Conservation (phyloP, 805 yeast species). For the Saccharomyces jurei region DNA sequence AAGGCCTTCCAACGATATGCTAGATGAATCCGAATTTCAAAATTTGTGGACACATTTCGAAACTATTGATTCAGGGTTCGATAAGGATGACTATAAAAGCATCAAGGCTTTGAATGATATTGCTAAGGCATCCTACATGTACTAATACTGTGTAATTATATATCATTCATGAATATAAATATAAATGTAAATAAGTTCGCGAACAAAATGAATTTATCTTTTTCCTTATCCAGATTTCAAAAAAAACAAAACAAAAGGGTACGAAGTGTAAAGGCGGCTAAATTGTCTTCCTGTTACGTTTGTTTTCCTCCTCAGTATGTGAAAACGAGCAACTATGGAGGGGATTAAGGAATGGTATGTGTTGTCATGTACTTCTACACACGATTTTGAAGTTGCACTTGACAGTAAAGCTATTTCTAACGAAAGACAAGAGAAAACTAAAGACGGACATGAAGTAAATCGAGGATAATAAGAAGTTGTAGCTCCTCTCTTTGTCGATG, state of each 20-base stretch:
- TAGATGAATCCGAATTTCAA: constrained; percentile 44
- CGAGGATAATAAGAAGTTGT: background rate
- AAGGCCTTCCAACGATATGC: constrained; percentile 28
- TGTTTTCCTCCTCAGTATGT: background rate
- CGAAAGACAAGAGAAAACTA: too few species aligned
- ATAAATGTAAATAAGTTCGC: background rate
- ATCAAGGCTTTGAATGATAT: constrained; percentile 48
- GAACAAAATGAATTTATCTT: background rate
- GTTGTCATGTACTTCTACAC: too few species aligned
- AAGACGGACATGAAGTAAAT: background rate
- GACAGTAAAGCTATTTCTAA: too few species aligned
- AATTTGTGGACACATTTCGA: constrained; percentile 32
- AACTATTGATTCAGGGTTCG: constrained; percentile 23
- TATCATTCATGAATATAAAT: background rate
- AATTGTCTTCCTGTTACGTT: background rate
- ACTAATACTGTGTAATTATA: background rate
- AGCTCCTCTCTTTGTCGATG: background rate
- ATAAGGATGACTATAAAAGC: constrained; percentile 41
- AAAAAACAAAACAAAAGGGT: background rate
- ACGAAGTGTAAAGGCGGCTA: background rate
- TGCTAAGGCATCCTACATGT: constrained; percentile 42
- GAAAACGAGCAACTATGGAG: too few species aligned
- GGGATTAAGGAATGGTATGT: too few species aligned
- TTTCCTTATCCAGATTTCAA: background rate
- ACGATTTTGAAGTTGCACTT: too few species aligned